Evolutionary conservation across 176 grass and related monocot species (phyloP).

Genomic region (Triticum urartu): DNA sequence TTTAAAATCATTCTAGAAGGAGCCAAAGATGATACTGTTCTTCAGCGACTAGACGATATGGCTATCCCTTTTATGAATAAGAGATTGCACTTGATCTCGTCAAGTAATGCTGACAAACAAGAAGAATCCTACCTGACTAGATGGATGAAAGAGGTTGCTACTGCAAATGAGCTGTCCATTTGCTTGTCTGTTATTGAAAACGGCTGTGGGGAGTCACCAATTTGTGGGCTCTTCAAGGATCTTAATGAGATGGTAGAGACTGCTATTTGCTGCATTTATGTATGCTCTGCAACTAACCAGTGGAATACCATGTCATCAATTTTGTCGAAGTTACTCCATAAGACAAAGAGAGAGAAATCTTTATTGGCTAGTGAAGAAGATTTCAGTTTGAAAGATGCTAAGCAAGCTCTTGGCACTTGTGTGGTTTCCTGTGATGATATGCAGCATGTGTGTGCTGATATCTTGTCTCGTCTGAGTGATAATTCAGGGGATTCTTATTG

Average conservation of each 20-base stretch:
- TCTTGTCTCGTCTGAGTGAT: constrained; percentile 37
- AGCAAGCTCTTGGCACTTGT: constrained; percentile 36
- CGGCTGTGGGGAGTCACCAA: constrained; percentile 69
- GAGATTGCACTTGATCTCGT: constrained; percentile 17
- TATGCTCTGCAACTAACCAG: constrained; percentile 75
- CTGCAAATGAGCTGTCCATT: constrained; percentile 58
- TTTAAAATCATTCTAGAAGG: constrained; percentile 90
- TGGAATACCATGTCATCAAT: constrained; percentile 91
- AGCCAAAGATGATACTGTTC: constrained; percentile 68
- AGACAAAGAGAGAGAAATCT: constrained; percentile 55
- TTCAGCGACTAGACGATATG: constrained; percentile 67
- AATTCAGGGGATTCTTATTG: constrained; percentile 20
- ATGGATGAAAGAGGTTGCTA: constrained; percentile 91
- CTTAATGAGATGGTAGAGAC: constrained; percentile 73
- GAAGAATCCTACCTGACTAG: constrained; percentile 65
- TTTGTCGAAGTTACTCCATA: constrained; percentile 74
- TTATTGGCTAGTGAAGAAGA: constrained; percentile 43
- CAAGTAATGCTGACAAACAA: constrained; percentile 38
- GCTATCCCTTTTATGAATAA: constrained; percentile 89
- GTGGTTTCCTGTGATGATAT: constrained; percentile 48
- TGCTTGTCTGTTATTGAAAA: constrained; percentile 83
- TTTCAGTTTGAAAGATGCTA: constrained; percentile 48
- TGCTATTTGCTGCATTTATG: constrained; percentile 77
- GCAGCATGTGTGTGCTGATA: constrained; percentile 39
- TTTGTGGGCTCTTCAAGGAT: constrained; percentile 77